phyloP scores from a whole-genome alignment of 352 stramenopile species.

The Phytophthora pseudosyringae region DNA sequence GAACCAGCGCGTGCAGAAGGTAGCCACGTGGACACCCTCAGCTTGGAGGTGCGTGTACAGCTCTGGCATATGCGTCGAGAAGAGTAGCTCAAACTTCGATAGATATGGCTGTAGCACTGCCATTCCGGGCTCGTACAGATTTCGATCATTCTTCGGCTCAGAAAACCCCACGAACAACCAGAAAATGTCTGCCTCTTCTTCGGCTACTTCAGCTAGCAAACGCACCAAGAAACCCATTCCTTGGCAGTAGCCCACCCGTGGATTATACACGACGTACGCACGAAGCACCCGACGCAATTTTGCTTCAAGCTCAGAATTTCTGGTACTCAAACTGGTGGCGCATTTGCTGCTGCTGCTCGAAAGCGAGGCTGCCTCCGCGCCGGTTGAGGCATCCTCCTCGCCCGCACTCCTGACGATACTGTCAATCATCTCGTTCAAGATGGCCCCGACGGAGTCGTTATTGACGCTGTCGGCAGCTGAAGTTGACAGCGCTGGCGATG shows the following conservation, averaged over 20 bases:
- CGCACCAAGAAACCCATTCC: slow-evolving; percentile 89
- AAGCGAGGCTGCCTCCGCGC: background rate
- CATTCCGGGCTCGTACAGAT: slow-evolving; percentile 82
- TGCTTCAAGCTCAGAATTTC: slow-evolving; percentile 48
- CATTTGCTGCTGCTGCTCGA: background rate
- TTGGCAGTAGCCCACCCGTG: slow-evolving; percentile 85
- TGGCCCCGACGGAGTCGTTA: slow-evolving; percentile 21
- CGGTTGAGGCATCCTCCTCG: background rate
- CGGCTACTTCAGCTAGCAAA: slow-evolving; percentile 68
- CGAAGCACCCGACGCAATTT: slow-evolving; percentile 80
- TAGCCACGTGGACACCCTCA: slow-evolving; percentile 70
- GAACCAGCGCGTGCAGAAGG: slow-evolving; percentile 84
- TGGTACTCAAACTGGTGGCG: background rate
- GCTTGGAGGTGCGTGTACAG: slow-evolving; percentile 61
- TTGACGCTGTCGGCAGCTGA: slow-evolving; percentile 10
- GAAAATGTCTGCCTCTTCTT: slow-evolving; percentile 80
- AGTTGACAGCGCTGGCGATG: background rate
- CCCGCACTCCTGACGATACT: slow-evolving; percentile 16
- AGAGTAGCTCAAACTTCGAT: slow-evolving; percentile 65
- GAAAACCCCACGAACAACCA: slow-evolving; percentile 84
- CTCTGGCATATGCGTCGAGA: slow-evolving; percentile 74
- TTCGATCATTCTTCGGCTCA: slow-evolving; percentile 73
- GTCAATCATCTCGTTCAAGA: slow-evolving; percentile 33
- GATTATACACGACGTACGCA: slow-evolving; percentile 85
- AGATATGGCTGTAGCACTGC: slow-evolving; percentile 72